Evolutionary conservation across 371 early-diverging fungal species (phyloP).

Genomic region (Circinella minor): DNA sequence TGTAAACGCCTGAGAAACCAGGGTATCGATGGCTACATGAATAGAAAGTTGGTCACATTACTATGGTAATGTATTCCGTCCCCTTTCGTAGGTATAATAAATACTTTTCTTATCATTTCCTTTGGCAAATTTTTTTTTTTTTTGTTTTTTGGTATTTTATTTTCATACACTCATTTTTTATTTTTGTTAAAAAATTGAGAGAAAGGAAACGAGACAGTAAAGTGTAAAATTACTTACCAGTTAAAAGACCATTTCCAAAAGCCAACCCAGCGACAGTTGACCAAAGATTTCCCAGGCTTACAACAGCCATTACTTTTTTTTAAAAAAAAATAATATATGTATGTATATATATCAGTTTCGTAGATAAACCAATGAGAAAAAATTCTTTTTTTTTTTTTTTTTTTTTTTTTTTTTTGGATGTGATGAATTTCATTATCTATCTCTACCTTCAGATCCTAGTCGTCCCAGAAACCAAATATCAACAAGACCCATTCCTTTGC

Average conservation of each 20-base stretch:
- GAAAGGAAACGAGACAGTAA: not conserved
- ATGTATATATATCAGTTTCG: not conserved
- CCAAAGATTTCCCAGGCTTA: conserved; percentile 38
- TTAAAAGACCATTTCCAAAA: conserved; percentile 41
- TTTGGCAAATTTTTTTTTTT: too few relatives aligned
- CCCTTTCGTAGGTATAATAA: too few relatives aligned
- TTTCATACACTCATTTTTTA: too few relatives aligned
- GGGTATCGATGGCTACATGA: conserved; percentile 43
- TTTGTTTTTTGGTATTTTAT: too few relatives aligned
- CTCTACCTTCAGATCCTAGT: conserved; percentile 30
- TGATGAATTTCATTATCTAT: too few relatives aligned
- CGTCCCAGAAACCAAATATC: conserved; percentile 48
- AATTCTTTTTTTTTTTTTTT: too few relatives aligned
- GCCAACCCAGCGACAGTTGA: conserved; percentile 39
- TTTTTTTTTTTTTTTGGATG: too few relatives aligned
- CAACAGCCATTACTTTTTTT: conserved; percentile 39
- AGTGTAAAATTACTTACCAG: conserved; percentile 27
- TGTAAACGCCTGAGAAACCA: conserved; percentile 51
- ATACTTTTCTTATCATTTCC: too few relatives aligned
- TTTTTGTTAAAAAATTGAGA: not conserved
- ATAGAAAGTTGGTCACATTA: conserved; percentile 1
- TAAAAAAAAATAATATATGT: not conserved
- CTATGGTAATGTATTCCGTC: too few relatives aligned
- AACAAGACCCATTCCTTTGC: conserved; percentile 29
- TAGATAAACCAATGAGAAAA: not conserved